These are phyloP conservation scores for Chlorella sp. DNA, from an alignment of 139 green algal genomes.

Conservation along the genomic window DNA sequence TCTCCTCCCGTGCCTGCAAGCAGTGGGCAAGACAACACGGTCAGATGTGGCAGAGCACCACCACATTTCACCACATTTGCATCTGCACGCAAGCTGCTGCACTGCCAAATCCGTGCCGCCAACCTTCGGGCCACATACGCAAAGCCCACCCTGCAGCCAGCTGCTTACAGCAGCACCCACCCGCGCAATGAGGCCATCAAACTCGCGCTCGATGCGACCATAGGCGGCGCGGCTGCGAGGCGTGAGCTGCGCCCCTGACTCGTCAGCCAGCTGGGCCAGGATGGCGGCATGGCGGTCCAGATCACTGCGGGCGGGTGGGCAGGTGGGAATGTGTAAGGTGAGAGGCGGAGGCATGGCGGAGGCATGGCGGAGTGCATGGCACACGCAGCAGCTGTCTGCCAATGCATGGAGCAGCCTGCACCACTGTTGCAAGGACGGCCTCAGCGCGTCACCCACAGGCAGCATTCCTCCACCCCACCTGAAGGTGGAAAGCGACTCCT, in stretches of 20 bases:
- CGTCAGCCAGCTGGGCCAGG: constrained; percentile 11
- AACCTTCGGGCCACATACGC: too few relatives aligned
- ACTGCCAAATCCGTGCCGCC: too few relatives aligned
- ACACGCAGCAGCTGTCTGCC: neutral
- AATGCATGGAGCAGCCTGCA: too few relatives aligned
- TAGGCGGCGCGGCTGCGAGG: constrained; percentile 61
- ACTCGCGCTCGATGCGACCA: constrained; percentile 50
- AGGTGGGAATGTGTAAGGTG: neutral
- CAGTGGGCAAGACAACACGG: too few relatives aligned
- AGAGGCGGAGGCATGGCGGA: neutral
- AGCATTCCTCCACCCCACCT: neutral
- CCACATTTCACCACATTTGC: too few relatives aligned
- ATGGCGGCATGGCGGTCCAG: neutral
- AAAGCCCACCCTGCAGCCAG: neutral
- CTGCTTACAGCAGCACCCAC: neutral
- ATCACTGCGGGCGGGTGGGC: neutral
- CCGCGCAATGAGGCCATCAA: constrained; percentile 51
- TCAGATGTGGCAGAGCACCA: too few relatives aligned
- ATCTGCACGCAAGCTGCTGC: too few relatives aligned
- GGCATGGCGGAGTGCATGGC: neutral
- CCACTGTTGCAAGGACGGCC: too few relatives aligned
- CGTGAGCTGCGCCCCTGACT: constrained; percentile 16
- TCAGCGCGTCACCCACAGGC: too few relatives aligned
- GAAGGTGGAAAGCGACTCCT: neutral
- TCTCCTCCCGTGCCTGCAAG: constrained; percentile 24